These are phyloP conservation scores for Termitomyces sp. DNA, from an alignment of 768 basidiomycete species.

Conservation along the genomic window DNA sequence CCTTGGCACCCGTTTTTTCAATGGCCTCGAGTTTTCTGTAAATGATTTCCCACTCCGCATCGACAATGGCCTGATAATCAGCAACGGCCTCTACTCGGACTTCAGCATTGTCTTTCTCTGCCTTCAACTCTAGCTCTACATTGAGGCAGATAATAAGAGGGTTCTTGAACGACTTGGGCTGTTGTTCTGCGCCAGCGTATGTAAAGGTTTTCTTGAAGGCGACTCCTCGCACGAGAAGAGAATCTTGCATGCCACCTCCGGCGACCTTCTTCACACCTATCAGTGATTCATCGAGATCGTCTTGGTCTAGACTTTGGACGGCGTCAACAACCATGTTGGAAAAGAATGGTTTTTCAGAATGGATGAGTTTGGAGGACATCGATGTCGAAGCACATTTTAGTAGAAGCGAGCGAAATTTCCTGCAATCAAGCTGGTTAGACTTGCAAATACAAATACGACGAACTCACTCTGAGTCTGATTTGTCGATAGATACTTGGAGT, in stretches of 20 bases:
- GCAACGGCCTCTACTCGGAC: slow-evolving; percentile 95
- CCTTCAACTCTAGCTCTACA: slow-evolving; percentile 97
- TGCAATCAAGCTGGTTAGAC: slow-evolving; percentile 25
- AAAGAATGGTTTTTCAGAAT: slow-evolving; percentile 98
- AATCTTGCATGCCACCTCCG: slow-evolving; percentile 97
- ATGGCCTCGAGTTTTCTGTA: slow-evolving; percentile 96
- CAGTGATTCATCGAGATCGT: slow-evolving; percentile 90
- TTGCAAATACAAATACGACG: slow-evolving; percentile 7
- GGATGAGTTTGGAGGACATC: slow-evolving; percentile 99
- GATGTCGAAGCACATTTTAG: slow-evolving; percentile 97
- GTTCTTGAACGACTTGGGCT: slow-evolving; percentile 86
- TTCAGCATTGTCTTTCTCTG: slow-evolving; percentile 99
- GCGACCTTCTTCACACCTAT: slow-evolving; percentile 98
- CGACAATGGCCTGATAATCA: slow-evolving; percentile 98
- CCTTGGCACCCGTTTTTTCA: slow-evolving; percentile 93
- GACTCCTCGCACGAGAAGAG: slow-evolving; percentile 82
- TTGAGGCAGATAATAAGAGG: slow-evolving; percentile 93
- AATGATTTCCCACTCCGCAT: slow-evolving; percentile 99
- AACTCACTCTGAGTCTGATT: slow-evolving; percentile 81
- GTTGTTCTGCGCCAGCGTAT: slow-evolving; percentile 98
- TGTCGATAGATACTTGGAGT: slow-evolving; percentile 87
- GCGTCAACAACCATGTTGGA: slow-evolving; percentile 99
- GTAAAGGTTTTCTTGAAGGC: slow-evolving; percentile 99
- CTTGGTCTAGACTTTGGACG: slow-evolving; percentile 86
- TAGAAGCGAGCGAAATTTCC: slow-evolving; percentile 88